Percentiles rank a stretch among this genome's conserved stretches.
These are phyloP conservation scores for Schwanniomyces yamadae DNA, from an alignment of 805 yeast species.

Conservation along the genomic window DNA sequence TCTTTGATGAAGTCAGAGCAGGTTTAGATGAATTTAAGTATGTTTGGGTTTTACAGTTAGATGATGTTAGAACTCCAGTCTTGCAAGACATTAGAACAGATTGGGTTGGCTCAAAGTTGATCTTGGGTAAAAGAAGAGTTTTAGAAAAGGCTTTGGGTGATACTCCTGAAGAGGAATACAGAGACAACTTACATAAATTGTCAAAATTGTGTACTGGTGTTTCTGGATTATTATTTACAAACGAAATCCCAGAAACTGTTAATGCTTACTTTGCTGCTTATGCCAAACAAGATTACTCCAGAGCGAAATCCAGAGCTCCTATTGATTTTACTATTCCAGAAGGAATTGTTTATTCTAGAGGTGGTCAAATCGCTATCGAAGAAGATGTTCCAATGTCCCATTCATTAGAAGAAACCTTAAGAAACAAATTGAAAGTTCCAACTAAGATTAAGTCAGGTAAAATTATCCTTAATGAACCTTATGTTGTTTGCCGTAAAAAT, in stretches of 20 bases:
- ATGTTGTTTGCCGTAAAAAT: slow-evolving; percentile 76
- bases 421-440: slow-evolving; percentile 88
- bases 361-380: slow-evolving; percentile 84
- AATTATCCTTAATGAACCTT: slow-evolving; percentile 72
- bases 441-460: slow-evolving; percentile 89
- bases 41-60: slow-evolving; percentile 82
- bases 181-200: slow-evolving; percentile 74
- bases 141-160: slow-evolving; percentile 91
- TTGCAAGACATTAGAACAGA: slow-evolving; percentile 89
- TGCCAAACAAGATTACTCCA: slow-evolving; percentile 76
- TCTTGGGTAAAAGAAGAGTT: slow-evolving; percentile 91
- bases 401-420: slow-evolving; percentile 88
- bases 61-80: slow-evolving; percentile 94
- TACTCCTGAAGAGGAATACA: slow-evolving; percentile 84
- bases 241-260: slow-evolving; percentile 89
- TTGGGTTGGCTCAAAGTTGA: slow-evolving; percentile 87
- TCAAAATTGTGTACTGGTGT: slow-evolving; percentile 68
- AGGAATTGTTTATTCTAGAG: slow-evolving; percentile 91
- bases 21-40: slow-evolving; percentile 74
- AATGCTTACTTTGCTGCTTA: slow-evolving; percentile 79
- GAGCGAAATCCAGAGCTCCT: slow-evolving; percentile 86
- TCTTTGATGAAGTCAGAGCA: slow-evolving; percentile 86
- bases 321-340: slow-evolving; percentile 81
- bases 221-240: slow-evolving; percentile 84
- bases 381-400: slow-evolving; percentile 98